Evolutionary conservation across 192 early-diverging fungal species (phyloP), one percentile per base, ranked within the genome.

Genomic region (Spizellomyces sp.): DNA sequence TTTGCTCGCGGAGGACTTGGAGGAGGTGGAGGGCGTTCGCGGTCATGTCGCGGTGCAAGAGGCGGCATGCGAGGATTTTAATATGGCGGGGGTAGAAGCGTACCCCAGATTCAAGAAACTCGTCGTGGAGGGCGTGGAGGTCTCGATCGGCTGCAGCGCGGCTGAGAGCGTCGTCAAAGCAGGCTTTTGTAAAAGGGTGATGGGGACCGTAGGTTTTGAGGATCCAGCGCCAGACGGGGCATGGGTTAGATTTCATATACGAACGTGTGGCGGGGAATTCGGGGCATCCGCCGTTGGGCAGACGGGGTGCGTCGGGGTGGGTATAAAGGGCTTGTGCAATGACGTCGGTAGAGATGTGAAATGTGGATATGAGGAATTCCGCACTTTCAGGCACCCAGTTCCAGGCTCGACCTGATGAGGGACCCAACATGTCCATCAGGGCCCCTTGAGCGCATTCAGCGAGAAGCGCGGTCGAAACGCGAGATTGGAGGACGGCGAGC

Each of bases 21-120:
- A 85, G 64, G 14, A 83, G 64, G 56, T 79, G 71, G n/a, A 85
- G 64, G 17, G 84, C 80, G 58, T 83, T 85, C 62, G 73, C 66
- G 1, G 84, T 81, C 84, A 85, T 85, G 67, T 85, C 78, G 12
- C 84, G 77, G 57, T 85, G 84, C 4, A 85, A 70, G 17, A 85
- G 75, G 7, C 84, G 55, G 45, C 84, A 85, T 3, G 84, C 84
- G 10, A 85, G 70, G 42, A 85, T 85, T 59, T 86, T 86, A 47
- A 86, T 68, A 55, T 86, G 84, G 12, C 82, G 65, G 6, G 84
- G 84, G 58, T 74, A 66, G 48, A 86, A 82, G 12, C 64, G 67
- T 8, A 86, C 69, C 17, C 84, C 84, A 41, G 75, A 69, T 9
- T 80, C 72, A 10, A 86, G 52, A 52, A 73, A 86, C 12, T 73